Percentiles rank a stretch among this genome's conserved stretches.
Evolutionary conservation across 1,139 yeast species (phyloP).

Genomic region (Kluyveromyces sp.): DNA sequence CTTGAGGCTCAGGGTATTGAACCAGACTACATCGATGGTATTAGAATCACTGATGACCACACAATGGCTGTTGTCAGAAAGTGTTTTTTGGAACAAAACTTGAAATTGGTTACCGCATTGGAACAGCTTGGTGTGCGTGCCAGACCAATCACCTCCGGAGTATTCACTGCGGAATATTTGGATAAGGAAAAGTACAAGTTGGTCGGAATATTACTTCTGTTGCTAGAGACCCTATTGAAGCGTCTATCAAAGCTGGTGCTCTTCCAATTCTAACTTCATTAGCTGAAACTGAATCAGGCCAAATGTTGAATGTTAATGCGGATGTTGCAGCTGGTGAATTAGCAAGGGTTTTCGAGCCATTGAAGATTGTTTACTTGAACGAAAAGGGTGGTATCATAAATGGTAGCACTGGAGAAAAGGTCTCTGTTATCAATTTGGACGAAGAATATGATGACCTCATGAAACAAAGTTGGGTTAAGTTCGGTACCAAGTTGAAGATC

Average conservation of each 20-base stretch:
- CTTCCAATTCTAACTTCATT: conserved; percentile 91
- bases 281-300: conserved; percentile 96
- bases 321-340: conserved; percentile 98
- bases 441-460: conserved; percentile 88
- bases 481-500: conserved; percentile 94
- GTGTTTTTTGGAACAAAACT: conserved; percentile 90
- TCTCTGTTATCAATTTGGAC: conserved; percentile 84
- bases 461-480: conserved; percentile 96
- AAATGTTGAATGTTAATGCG: conserved; percentile 92
- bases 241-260: conserved; percentile 93
- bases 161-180: conserved; percentile 85
- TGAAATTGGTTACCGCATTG: conserved; percentile 88
- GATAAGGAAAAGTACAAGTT: conserved; percentile 86
- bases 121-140: conserved; percentile 97
- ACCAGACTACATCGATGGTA: conserved; percentile 94
- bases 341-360: conserved; percentile 93
- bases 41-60: conserved; percentile 87
- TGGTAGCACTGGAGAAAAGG: conserved; percentile 85
- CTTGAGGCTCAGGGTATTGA: conserved; percentile 92
- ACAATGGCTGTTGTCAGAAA: conserved; percentile 95
- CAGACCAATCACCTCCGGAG: conserved; percentile 97
- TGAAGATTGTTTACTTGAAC: conserved; percentile 89
- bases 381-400: conserved; percentile 97
- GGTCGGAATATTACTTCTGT: conserved; percentile 81
- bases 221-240: conserved; percentile 86